These are phyloP conservation scores for Chalciporus piperatus DNA, from an alignment of 768 basidiomycete species.

Conservation along the genomic window DNA sequence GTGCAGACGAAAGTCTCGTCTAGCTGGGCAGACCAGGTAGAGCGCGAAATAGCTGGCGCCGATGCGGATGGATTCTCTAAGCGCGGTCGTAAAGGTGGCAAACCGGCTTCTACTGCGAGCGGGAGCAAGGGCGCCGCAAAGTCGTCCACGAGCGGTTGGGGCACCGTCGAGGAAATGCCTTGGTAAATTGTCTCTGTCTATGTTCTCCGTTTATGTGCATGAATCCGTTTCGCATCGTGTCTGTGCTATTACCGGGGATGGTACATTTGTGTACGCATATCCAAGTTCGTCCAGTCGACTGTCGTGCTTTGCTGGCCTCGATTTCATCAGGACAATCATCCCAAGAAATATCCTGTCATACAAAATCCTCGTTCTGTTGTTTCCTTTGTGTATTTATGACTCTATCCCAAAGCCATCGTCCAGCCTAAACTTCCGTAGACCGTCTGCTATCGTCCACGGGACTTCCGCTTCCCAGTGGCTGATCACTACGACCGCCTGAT, in stretches of 20 bases:
- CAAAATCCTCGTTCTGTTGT: background rate
- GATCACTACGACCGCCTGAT: conserved; percentile 81
- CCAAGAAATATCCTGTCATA: background rate
- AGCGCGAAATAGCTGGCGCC: conserved; percentile 8
- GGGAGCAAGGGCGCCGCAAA: conserved; percentile 9
- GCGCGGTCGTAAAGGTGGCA: conserved; percentile 10
- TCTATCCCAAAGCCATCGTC: conserved; percentile 33
- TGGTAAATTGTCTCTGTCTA: conserved; percentile 15
- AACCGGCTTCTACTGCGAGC: conserved; percentile 8
- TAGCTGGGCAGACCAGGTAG: conserved; percentile 31
- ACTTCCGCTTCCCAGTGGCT: conserved; percentile 93
- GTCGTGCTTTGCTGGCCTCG: background rate
- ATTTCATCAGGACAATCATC: background rate
- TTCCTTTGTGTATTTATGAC: background rate
- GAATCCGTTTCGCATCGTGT: background rate
- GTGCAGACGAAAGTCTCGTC: conserved; percentile 1
- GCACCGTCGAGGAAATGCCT: conserved; percentile 18
- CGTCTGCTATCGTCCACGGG: conserved; percentile 67
- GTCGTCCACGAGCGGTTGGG: conserved; percentile 28
- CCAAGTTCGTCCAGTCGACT: background rate
- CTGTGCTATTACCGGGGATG: conserved; percentile 6
- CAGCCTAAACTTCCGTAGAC: conserved; percentile 40
- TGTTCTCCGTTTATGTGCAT: background rate
- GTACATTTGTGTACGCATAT: background rate
- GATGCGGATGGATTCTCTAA: conserved; percentile 8